Percentiles rank a stretch among this genome's conserved stretches.
These are phyloP conservation scores for Chaetomidium leptoderma DNA, from an alignment of 495 filamentous ascomycete species.

Conservation along the genomic window DNA sequence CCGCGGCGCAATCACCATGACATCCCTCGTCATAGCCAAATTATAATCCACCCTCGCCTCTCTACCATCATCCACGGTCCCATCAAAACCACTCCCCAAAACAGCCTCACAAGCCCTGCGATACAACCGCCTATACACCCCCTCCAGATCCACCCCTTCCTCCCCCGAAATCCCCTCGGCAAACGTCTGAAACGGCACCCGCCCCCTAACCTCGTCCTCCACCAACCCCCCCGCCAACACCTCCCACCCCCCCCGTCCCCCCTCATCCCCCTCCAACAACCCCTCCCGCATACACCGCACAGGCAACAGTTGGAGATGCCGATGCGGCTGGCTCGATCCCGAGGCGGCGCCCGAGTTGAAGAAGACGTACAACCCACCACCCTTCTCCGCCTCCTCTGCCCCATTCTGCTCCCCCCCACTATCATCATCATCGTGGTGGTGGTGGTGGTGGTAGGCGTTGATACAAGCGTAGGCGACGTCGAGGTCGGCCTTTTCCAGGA, in stretches of 20 bases:
- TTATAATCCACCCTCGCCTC: conserved; percentile 70
- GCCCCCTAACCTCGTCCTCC: conserved; percentile 28
- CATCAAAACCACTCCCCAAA: conserved; percentile 13
- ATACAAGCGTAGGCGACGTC: conserved; percentile 62
- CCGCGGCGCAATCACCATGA: conserved; percentile 68
- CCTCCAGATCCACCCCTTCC: conserved; percentile 26
- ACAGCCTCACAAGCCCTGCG: conserved; percentile 41
- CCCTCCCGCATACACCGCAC: conserved; percentile 61
- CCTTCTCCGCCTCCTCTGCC: conserved; percentile 29
- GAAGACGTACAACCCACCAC: conserved; percentile 61
- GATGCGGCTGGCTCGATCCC: conserved; percentile 75
- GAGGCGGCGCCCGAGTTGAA: conserved; percentile 76
- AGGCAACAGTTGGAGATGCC: conserved; percentile 75
- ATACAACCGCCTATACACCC: conserved; percentile 49
- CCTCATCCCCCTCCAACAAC: too few relatives aligned
- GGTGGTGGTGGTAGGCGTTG: conserved; percentile 49
- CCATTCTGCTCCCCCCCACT: background rate
- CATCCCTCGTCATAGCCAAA: conserved; percentile 63
- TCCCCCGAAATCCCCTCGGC: conserved; percentile 21
- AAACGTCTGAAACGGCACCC: conserved; percentile 27
- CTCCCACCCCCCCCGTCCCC: conserved; percentile 35
- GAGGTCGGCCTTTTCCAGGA: conserved; percentile 64
- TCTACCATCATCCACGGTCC: conserved; percentile 29
- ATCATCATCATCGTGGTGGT: background rate
- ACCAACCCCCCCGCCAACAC: conserved; percentile 52